Base-by-base conservation (phyloP, 305 asterid genomes). In the Petunia hybrid region DNA sequence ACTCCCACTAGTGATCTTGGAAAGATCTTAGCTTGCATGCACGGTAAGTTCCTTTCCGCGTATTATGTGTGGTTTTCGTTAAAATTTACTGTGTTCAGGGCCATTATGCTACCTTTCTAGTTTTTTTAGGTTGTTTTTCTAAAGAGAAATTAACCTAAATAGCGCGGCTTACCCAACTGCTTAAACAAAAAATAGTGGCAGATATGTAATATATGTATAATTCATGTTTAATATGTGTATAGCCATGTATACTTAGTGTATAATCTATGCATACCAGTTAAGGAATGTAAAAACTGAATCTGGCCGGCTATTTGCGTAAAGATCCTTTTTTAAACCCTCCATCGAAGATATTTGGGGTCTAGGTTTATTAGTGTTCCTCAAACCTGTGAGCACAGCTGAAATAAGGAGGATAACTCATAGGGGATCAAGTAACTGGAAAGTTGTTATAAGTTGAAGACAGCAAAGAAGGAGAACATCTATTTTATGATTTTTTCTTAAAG, bases 1-100 rank as follows among this genome's bases (percentile, higher is more conserved):
- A 96, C 98, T 55, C 98, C 97, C 0, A 94, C 99, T 53, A 94
- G 98, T 82, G 99, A 96, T 89, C 98, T 96, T 39, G 99, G 99
- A 63, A 96, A 96, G 91, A 96, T 96, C 90, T 85, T 96, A 87
- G 98, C 94, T 81, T 94, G 98, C 95, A 90, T 95, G 95, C 98
- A 96, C 89, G 98, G 98, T 96, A 82, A 83, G 95, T 71, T 81
- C 83, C 83, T 76, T 42, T 62, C 16, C 78, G 75, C 4, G 12
- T 53, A 10, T 36, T 13, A 22, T 22, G 45, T 65, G 68, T 39
- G 55, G n/a, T 45, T 59, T 6, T 84, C 41, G 76, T 59, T 4
- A 57, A 76, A 64, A n/a, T 61, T 48, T 79, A 67, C 39, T 66
- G 31, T 22, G 31, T 22, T 22, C 31, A 22, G 31, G 31, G 31